Base-by-base conservation (phyloP, 768 basidiomycete species). In the Suillus sp. region DNA sequence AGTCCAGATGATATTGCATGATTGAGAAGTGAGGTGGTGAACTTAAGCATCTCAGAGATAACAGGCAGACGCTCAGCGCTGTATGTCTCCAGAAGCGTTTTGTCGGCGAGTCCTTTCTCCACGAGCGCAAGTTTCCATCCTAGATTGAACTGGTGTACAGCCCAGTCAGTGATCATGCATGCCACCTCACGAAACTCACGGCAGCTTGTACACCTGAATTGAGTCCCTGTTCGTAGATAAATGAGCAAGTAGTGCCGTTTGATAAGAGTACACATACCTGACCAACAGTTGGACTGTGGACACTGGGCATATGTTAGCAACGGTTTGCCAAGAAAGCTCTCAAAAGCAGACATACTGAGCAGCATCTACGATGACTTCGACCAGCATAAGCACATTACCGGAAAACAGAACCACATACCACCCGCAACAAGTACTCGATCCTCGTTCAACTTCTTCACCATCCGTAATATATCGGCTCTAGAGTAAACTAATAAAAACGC, bases 191-290 rank as follows among this genome's bases (percentile, higher is more conserved):
- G 27, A 9, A 6, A 62, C 78, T 45, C 61, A 81, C 79, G 18
- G 74, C 65, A 66, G 81, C 80, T 64, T 80, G 79, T 10, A 79
- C 68, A 51, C 72, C 68, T 20, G 73, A 73, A 64, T 78, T 79
- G n/a, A 80, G 64, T 11, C 80, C 81, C 64, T 78, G 71, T 11
- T 68, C 66, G 18, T 62, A 13, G 20, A 20, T 2, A 32, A 30
- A 53, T 53, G 30, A 22, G 18, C 20, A n/a, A 0, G 20, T 20
- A 7, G 3, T n/a, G 10, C 2, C 3, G 20, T 32, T 5, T 20
- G 30, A 20, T 13, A 2, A 4, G 11, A 53, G 10, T 10, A 53
- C 20, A 10, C 51, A 53, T 20, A 53, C 30, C 51, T 53, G 51
- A n/a, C 20, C 30, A 6, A 7, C 30, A 0, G 11, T 32, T 53